Percentiles rank a stretch among this genome's conserved stretches.
phyloP scores from a whole-genome alignment of 805 yeast genomes.

The Yarrowia sp. region DNA sequence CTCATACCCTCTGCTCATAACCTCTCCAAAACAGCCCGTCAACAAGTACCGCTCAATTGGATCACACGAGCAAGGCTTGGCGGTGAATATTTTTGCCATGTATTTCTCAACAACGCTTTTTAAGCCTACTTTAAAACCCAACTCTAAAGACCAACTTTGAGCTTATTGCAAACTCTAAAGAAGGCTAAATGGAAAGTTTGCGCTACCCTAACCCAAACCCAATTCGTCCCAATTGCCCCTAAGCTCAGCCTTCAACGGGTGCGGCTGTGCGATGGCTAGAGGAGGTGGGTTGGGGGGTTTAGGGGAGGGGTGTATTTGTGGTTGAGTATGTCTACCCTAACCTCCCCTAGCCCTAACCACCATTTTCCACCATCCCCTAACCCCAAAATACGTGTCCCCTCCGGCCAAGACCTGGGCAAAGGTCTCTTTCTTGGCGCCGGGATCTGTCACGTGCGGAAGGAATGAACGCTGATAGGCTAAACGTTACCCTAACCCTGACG shows the following conservation, averaged over 20 bases:
- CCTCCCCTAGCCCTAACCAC: too few species aligned
- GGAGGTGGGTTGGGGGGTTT: not conserved
- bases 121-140: conserved; percentile 11
- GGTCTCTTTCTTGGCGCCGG: conserved; percentile 6
- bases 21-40: too few species aligned
- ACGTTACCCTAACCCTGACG: not conserved
- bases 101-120: not conserved
- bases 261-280: not conserved
- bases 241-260: not conserved
- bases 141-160: too few species aligned
- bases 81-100: conserved; percentile 28
- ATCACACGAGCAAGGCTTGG: conserved; percentile 28
- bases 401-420: conserved; percentile 20
- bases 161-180: not conserved
- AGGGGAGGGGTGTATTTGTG: too few species aligned
- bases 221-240: too few species aligned
- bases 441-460: conserved; percentile 21
- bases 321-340: too few species aligned
- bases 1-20: too few species aligned
- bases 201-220: not conserved
- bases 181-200: not conserved
- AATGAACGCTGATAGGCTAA: not conserved
- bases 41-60: too few species aligned
- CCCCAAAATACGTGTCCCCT: conserved; percentile 5
- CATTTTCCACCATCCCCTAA: not conserved